Evolutionary conservation across 1,139 yeast species (phyloP).

Genomic region (Suhomyces anneliseae): DNA sequence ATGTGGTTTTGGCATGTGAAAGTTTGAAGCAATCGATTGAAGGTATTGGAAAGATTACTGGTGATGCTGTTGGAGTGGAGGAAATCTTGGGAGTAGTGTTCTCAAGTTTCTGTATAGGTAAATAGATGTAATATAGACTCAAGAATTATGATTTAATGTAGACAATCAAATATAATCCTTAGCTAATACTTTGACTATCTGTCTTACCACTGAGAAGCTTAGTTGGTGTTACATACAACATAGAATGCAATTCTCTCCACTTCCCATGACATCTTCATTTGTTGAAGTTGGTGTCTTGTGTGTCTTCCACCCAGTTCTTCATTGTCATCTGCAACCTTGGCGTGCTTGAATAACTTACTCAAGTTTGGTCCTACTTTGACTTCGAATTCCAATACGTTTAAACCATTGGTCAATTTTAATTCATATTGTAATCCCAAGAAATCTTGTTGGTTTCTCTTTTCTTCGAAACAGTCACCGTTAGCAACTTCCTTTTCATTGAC

Average conservation of each 20-base stretch:
- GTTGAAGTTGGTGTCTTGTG: slow-evolving; percentile 50
- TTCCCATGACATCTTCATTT: slow-evolving; percentile 49
- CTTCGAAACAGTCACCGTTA: slow-evolving; percentile 39
- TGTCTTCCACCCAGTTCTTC: slow-evolving; percentile 39
- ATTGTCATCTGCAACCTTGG: slow-evolving; percentile 23
- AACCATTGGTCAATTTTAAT: slow-evolving; percentile 48
- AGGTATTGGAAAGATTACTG: slow-evolving; percentile 91
- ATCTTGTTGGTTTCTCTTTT: slow-evolving; percentile 19
- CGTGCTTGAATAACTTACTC: slow-evolving; percentile 34
- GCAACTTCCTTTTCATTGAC: slow-evolving; percentile 53
- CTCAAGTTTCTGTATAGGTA: slow-evolving; percentile 91
- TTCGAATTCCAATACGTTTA: slow-evolving; percentile 48
- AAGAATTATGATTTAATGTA: too few relatives aligned
- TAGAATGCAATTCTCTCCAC: slow-evolving; percentile 43
- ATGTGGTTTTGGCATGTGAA: slow-evolving; percentile 81
- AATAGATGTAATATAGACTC: slow-evolving; percentile 36
- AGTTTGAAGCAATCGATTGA: slow-evolving; percentile 72
- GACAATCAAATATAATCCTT: too few relatives aligned
- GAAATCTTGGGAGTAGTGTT: slow-evolving; percentile 90
- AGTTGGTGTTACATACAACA: slow-evolving; percentile 16
- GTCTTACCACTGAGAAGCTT: too few relatives aligned
- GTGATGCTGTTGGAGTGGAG: slow-evolving; percentile 84
- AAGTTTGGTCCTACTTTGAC: slow-evolving; percentile 45
- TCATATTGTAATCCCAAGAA: slow-evolving; percentile 46
- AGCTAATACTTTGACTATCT: too few relatives aligned